A percentile compares a stretch with the other conserved stretches of the same genome.
Conservation (phyloP, 2,329 filamentous ascomycete genomes). For the Trichoderma asperellum region DNA sequence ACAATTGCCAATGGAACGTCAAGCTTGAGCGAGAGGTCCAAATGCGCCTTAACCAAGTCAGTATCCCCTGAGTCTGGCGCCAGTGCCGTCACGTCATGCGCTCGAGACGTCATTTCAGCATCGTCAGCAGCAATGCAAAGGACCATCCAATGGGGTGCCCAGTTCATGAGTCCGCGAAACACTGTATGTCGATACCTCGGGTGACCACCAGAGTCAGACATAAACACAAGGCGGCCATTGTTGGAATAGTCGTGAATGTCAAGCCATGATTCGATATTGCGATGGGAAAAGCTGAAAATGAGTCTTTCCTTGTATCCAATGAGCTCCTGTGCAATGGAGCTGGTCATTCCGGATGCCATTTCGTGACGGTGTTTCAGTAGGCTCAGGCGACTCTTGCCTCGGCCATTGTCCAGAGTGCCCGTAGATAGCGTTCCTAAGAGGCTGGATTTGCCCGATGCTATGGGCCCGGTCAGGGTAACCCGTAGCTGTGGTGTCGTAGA, state of each 20-base stretch:
- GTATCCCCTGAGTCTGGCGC: conserved; percentile 50
- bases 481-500: conserved; percentile 75
- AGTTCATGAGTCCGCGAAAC: conserved; percentile 86
- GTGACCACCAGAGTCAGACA: conserved; percentile 91
- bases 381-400: conserved; percentile 85
- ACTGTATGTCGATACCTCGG: conserved; percentile 88
- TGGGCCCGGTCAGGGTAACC: conserved; percentile 85
- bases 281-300: conserved; percentile 82
- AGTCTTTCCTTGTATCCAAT: conserved; percentile 72
- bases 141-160: conserved; percentile 92
- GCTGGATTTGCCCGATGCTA: conserved; percentile 90
- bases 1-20: conserved; percentile 77
- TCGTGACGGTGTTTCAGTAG: conserved; percentile 93
- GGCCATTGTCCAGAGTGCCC: conserved; percentile 85
- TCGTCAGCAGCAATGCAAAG: conserved; percentile 86
- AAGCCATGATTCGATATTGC: conserved; percentile 88
- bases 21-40: conserved; percentile 83
- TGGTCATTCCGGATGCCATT: conserved; percentile 87
- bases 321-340: conserved; percentile 91
- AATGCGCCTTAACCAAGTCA: conserved; percentile 76
- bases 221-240: conserved; percentile 76
- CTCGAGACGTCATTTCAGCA: conserved; percentile 49
- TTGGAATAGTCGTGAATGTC: conserved; percentile 85
- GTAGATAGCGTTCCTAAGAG: conserved; percentile 86
- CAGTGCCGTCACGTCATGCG: conserved; percentile 11